These are phyloP conservation scores for Fusarium palustre DNA, from an alignment of 2,329 filamentous ascomycete species.

Conservation along the genomic window DNA sequence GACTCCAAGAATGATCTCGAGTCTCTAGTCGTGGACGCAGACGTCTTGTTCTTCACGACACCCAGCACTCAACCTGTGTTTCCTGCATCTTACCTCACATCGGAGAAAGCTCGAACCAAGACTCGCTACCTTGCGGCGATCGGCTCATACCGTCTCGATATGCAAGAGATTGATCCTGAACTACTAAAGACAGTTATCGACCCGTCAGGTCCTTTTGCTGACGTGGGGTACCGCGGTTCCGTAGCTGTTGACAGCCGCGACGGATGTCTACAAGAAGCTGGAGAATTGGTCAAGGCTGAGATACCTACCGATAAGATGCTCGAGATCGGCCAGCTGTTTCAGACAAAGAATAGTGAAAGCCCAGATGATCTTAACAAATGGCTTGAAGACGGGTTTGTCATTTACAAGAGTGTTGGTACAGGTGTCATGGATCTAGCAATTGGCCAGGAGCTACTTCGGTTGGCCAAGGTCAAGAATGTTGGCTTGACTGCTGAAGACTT, in stretches of 20 bases:
- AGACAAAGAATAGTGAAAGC: neutral
- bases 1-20: constrained; percentile 32
- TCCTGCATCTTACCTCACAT: constrained; percentile 38
- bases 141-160: constrained; percentile 50
- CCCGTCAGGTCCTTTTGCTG: constrained; percentile 11
- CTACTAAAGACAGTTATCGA: constrained; percentile 43
- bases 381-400: constrained; percentile 72
- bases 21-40: constrained; percentile 34
- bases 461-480: constrained; percentile 66
- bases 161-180: constrained; percentile 51
- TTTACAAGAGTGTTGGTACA: constrained; percentile 77
- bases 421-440: constrained; percentile 77
- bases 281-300: constrained; percentile 49
- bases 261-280: constrained; percentile 49
- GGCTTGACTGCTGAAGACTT: constrained; percentile 53
- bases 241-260: constrained; percentile 47
- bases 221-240: constrained; percentile 10
- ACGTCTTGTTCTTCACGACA: constrained; percentile 51
- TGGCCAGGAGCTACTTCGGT: constrained; percentile 65
- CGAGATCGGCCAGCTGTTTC: constrained; percentile 67
- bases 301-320: constrained; percentile 40
- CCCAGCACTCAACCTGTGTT: constrained; percentile 49
- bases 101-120: constrained; percentile 39
- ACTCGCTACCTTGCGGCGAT: constrained; percentile 48
- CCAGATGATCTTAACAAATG: constrained; percentile 62